Base-by-base conservation (phyloP, 106 monocot species). In the Apostasia ramifera region DNA sequence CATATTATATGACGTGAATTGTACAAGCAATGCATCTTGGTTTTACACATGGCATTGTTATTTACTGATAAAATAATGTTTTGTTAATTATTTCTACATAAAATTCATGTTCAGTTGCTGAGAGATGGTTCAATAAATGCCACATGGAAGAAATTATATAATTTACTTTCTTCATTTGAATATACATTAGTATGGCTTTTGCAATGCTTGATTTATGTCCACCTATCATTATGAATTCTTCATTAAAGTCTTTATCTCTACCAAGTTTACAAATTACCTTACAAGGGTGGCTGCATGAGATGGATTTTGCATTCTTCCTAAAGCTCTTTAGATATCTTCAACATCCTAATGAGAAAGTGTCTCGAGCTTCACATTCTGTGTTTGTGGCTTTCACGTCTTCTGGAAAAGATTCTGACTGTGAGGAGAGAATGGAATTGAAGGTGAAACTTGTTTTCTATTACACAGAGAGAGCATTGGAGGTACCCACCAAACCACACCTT, bases 291-390 rank as follows among this genome's bases (percentile, higher is more conserved):
- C 1, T 52, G 4, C 13, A 44, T 13, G 12, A 44, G 12, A n/a
- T 44, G 12, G 8, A 43, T 38, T 46, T 61, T 51, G 42, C 8
- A 39, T 52, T 43, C 55, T 41, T 57, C 71, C 74, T 81, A 77
- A 69, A 59, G 44, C 44, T 58, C 2, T 55, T 15, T 74, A 97
- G 92, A 82, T 97, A 89, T 53, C 76, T 97, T 79, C 82, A 79
- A 13, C 89, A 97, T 72, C 81, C 84, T 66, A 92, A 85, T 79
- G 89, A 84, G 59, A 97, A 97, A 75, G 92, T 97, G 62, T 80
- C 89, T 56, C 78, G 88, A 63, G 84, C 97, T 60, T 84, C 97
- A 70, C 97, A 97, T 79, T 89, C 97, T 44, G 85, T 97, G 49
- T 81, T 97, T 85, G 84, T 83, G 47, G 85, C 89, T 60, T 88